Evolutionary conservation across 2,329 filamentous ascomycete genomes (phyloP).

Genomic region (Botrytis tulipae): DNA sequence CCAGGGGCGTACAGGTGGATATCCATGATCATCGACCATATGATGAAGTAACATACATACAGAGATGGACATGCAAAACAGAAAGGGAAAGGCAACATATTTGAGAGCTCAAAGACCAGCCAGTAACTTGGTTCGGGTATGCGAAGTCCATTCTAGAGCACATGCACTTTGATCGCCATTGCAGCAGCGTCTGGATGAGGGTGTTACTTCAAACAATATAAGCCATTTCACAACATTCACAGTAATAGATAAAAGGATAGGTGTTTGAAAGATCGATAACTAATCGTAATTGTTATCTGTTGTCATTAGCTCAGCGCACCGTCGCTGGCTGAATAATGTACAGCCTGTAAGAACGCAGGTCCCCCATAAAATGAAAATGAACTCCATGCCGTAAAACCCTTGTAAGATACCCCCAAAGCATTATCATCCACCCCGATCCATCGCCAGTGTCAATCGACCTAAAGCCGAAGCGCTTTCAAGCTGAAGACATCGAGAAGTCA

Average conservation of each 20-base stretch:
- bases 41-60: neutral
- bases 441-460: conserved; percentile 14
- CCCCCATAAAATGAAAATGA: conserved; percentile 26
- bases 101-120: neutral
- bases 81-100: neutral
- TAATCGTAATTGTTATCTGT: conserved; percentile 26
- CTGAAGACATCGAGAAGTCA: conserved; percentile 22
- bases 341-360: conserved; percentile 27
- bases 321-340: conserved; percentile 37
- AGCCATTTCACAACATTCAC: neutral
- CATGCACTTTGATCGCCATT: too few relatives aligned
- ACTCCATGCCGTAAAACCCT: conserved; percentile 33
- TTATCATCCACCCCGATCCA: conserved; percentile 30
- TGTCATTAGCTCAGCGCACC: conserved; percentile 34
- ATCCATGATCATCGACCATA: neutral
- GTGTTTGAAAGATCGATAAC: conserved; percentile 26
- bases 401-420: conserved; percentile 33
- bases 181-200: too few relatives aligned
- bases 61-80: neutral
- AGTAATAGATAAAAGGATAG: neutral
- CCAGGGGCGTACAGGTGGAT: neutral
- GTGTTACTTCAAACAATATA: too few relatives aligned
- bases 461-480: conserved; percentile 25
- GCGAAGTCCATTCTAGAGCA: neutral
- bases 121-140: neutral